Percentiles rank a stretch among this genome's conserved stretches.
Conservation (phyloP, 257 asterid genomes). For the Schizonepeta tenuifolia region DNA sequence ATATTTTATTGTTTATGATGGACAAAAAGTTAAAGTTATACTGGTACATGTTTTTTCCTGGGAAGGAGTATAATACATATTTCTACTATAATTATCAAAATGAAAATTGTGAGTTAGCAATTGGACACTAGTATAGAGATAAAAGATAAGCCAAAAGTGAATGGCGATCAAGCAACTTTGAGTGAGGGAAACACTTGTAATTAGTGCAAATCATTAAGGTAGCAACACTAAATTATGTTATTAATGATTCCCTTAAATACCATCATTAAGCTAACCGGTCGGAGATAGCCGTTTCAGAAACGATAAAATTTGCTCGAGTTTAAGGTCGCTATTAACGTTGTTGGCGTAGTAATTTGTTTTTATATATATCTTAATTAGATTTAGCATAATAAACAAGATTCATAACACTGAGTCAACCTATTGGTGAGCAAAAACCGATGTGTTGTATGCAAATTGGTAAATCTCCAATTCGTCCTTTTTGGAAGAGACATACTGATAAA, state of each 20-base stretch:
- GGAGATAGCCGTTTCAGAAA: conserved; percentile 37
- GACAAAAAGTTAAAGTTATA: no score
- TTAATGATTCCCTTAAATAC: conserved; percentile 24
- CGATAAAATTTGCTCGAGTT: conserved; percentile 31
- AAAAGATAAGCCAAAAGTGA: conserved; percentile 40
- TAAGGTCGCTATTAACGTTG: conserved; percentile 46
- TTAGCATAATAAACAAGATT: conserved; percentile 30
- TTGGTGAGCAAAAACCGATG: conserved; percentile 34
- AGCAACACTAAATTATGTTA: conserved; percentile 15
- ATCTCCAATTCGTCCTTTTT: conserved; percentile 1
- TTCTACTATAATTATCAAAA: background rate
- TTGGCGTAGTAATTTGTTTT: conserved; percentile 38
- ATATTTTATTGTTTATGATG: no score
- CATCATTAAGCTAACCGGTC: conserved; percentile 46
- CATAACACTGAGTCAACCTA: conserved; percentile 15
- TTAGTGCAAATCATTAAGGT: conserved; percentile 35
- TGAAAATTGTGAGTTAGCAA: background rate
- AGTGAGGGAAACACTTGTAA: conserved; percentile 12
- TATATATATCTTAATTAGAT: conserved; percentile 35
- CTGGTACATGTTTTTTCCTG: no score
- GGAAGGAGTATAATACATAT: no score
- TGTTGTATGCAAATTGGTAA: conserved; percentile 13
- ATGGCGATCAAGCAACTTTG: conserved; percentile 25
- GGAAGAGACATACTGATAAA: background rate
- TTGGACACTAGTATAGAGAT: conserved; percentile 30